phyloP scores from a whole-genome alignment of 495 filamentous ascomycete genomes.

The Acidiella bohemica region DNA sequence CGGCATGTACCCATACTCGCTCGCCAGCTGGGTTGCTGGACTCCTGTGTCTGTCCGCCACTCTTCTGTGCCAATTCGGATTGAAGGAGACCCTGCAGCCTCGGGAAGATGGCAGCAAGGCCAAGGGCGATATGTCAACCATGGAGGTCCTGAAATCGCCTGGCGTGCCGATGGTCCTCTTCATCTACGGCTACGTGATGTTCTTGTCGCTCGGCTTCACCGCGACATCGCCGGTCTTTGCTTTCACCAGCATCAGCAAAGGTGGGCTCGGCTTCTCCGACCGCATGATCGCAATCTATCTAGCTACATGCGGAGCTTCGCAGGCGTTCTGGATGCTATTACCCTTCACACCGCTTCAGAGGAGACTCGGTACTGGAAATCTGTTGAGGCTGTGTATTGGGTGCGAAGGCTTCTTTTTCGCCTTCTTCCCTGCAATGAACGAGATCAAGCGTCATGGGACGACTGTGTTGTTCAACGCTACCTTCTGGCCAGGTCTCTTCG shows the following conservation, averaged over 20 bases:
- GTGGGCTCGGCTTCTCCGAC: constrained; percentile 48
- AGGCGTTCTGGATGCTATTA: constrained; percentile 51
- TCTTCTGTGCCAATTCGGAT: constrained; percentile 34
- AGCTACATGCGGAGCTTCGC: constrained; percentile 42
- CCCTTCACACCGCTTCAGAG: constrained; percentile 48
- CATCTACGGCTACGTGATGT: constrained; percentile 45
- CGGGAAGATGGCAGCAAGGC: constrained; percentile 19
- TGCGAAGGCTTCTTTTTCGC: constrained; percentile 47
- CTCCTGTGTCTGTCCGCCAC: constrained; percentile 37
- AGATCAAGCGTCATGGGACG: constrained; percentile 34
- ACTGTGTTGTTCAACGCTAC: constrained; percentile 43
- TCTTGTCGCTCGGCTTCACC: constrained; percentile 51
- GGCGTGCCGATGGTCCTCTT: constrained; percentile 50
- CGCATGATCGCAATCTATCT: constrained; percentile 47
- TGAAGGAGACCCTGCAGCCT: constrained; percentile 38
- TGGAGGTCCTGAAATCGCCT: constrained; percentile 44
- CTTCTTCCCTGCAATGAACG: constrained; percentile 36
- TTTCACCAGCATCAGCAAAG: constrained; percentile 41
- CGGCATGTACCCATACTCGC: constrained; percentile 48
- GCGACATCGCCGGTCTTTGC: constrained; percentile 50
- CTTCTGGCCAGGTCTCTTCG: constrained; percentile 26
- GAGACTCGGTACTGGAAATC: constrained; percentile 45
- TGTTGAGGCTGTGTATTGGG: constrained; percentile 35
- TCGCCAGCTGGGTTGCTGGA: constrained; percentile 43
- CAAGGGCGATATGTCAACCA: constrained; percentile 32